Base-by-base conservation (phyloP, 2,329 filamentous ascomycete species). In the Alternaria brassicicola region DNA sequence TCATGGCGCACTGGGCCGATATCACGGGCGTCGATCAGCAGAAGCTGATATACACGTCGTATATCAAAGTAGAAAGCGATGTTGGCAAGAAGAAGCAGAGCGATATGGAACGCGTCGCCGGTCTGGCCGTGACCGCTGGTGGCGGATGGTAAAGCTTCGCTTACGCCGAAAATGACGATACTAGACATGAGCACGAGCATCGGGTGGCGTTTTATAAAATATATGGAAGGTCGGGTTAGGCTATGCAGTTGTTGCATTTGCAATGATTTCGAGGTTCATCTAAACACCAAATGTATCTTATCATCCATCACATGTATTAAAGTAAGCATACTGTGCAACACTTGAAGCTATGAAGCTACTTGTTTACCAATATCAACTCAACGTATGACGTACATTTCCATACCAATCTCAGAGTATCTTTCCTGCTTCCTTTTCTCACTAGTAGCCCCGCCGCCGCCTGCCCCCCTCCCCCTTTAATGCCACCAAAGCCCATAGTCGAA, bases 21-120 rank as follows among this genome's bases (percentile, higher is more conserved):
- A 80, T 89, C 60, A 93, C 92, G 54, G 86, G 86, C 52, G 87
- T 96, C 64, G 83, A 86, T 25, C 79, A 90, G 71, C 86, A 88
- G 61, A 91, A 85, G 74, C 81, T 99, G 71, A 86, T 88, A 56
- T 91, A 89, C 76, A 99, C 95, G 56, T 96, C 88, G 50, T 99
- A 92, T 80, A 88, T 95, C 62, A 89, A 93, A 78, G 94, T 99
- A 21, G 89, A 97, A 70, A 97, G 94, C 79, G 92, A 98, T 75
- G 92, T 99, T 41, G 95, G 95, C 49, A 84, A 86, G 63, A 82
- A 83, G 64, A 85, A 75, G 72, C 82, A 77, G 82, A 83, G 83
- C 59, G 90, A 93, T 73, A 89, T 91, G 41, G 90, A 96, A 72
- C 86, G 89, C 59, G 93, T 97, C 38, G 90, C 93, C 57, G 92